phyloP scores from a whole-genome alignment of 768 basidiomycete species.

The Suillus fuscotomentosus region DNA sequence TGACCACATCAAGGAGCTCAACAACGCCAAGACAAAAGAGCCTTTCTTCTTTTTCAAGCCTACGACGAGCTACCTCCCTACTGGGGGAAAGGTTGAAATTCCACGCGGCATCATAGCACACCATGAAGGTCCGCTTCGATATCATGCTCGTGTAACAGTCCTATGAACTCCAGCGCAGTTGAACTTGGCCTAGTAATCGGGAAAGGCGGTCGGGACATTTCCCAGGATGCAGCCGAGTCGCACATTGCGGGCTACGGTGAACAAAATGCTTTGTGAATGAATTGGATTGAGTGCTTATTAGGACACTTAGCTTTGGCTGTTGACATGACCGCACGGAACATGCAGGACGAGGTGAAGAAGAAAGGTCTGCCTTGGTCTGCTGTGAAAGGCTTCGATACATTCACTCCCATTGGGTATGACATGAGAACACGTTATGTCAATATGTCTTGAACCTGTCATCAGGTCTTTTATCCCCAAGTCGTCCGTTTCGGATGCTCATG shows the following conservation, averaged over 20 bases:
- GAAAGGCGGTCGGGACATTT: constrained; percentile 80
- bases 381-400: constrained; percentile 96
- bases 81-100: constrained; percentile 82
- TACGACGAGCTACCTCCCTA: constrained; percentile 80
- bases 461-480: constrained; percentile 83
- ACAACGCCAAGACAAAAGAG: constrained; percentile 81
- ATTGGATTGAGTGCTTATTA: neutral
- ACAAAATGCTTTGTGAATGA: constrained; percentile 10
- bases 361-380: constrained; percentile 97
- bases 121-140: constrained; percentile 72
- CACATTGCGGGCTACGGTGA: constrained; percentile 92
- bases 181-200: constrained; percentile 98
- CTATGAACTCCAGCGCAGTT: constrained; percentile 42
- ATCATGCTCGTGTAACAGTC: neutral
- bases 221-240: constrained; percentile 63
- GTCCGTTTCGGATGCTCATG: constrained; percentile 65
- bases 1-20: constrained; percentile 89
- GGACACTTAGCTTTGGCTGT: constrained; percentile 73
- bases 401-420: constrained; percentile 82
- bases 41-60: constrained; percentile 99
- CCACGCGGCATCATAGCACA: constrained; percentile 83
- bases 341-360: constrained; percentile 91
- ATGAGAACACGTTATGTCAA: neutral
- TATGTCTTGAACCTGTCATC: constrained; percentile 11
- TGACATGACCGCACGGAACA: constrained; percentile 94